phyloP scores from a whole-genome alignment of 345 rosid genomes.

The Boechera divaricarpa region DNA sequence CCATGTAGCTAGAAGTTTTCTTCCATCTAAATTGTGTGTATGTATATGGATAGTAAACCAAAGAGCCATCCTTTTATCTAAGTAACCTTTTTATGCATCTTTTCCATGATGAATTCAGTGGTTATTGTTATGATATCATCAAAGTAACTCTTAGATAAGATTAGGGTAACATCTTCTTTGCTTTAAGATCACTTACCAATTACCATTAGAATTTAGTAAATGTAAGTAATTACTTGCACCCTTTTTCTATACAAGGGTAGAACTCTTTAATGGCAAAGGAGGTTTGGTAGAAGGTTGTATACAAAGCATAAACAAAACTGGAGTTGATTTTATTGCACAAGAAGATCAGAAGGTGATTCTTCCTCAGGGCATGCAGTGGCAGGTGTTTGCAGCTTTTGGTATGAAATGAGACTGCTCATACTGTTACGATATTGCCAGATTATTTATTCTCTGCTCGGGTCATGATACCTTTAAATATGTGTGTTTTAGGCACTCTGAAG shows the following conservation, averaged over 20 bases:
- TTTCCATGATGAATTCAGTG: conserved; percentile 5
- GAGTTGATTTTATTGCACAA: conserved; percentile 68
- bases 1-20: not conserved
- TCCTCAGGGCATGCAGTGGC: conserved; percentile 71
- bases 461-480: not conserved
- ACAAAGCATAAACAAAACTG: conserved; percentile 60
- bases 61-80: not conserved
- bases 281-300: conserved; percentile 71
- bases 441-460: not conserved
- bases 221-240: conserved; percentile 25
- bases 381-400: conserved; percentile 92
- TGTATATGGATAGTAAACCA: not conserved
- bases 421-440: not conserved
- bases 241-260: conserved; percentile 65
- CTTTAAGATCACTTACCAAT: not conserved
- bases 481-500: conserved; percentile 71
- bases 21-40: not conserved
- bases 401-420: conserved; percentile 33
- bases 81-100: conserved; percentile 18
- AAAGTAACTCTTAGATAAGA: not conserved
- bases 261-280: conserved; percentile 95
- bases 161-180: not conserved
- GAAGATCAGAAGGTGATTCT: conserved; percentile 60
- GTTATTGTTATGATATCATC: not conserved
- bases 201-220: not conserved